Base-by-base conservation (phyloP, 768 basidiomycete species). In the Mycena venus region DNA sequence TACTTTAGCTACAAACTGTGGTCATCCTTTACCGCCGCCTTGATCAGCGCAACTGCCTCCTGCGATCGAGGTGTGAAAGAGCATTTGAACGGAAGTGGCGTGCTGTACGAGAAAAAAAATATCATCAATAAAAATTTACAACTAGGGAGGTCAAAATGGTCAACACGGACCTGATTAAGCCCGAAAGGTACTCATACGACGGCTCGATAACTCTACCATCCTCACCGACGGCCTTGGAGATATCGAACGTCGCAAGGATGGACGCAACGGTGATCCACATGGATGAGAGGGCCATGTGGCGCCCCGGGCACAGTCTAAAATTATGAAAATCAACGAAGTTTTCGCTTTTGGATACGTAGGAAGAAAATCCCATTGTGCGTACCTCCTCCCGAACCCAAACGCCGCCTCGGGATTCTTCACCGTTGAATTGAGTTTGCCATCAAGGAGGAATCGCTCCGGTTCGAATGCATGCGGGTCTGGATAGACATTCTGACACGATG, bases 391-490 rank as follows among this genome's bases (percentile, higher is more conserved):
- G 59, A 78, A 82, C 7, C 81, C 81, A 49, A 80, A 82, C 10
- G 73, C 75, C 1, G 38, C 62, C 11, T 70, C 69, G 2, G 75
- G 72, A 49, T 75, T 63, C 23, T 34, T 36, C 0, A 80, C 70
- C 5, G 32, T 59, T 7, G 70, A 64, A 32, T 81, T 71, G 8
- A 78, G 59, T 32, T 73, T 62, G 10, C 79, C 79, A 51, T 81
- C 75, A 23, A 67, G 73, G 9, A 85, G 71, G 68, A 83, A 88
- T 21, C 87, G 79, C 51, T 86, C 86, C 9, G 86, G 87, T 0
- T 75, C 74, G 74, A 88, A 88, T 10, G 77, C 65, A 14, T 79
- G 72, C 23, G 86, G 85, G 19, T 84, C 76, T 9, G 84, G 82
- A 61, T 86, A 88, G 5, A 74, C 71, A 23, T 68, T 63, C 62